Base-by-base conservation (phyloP, 768 basidiomycete species). In the Gyrodon lividus region DNA sequence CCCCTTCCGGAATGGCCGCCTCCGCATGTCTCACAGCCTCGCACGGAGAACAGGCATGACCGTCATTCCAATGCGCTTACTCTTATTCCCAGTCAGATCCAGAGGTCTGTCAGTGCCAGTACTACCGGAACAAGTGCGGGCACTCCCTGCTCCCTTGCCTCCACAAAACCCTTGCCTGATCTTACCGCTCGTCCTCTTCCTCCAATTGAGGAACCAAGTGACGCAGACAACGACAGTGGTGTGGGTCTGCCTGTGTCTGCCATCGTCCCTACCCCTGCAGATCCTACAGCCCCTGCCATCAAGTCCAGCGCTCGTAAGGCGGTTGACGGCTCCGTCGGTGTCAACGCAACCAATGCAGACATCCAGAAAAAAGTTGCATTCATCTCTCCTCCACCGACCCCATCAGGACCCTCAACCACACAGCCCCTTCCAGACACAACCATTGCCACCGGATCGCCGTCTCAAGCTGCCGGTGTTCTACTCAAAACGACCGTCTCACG, bases 311-410 rank as follows among this genome's bases (percentile, higher is more conserved):
- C 72, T 16, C 74, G 75, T 58, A 77, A 71, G 63, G 68, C 67
- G 24, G 65, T 67, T 50, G 75, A 74, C 51, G 65, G 68, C 39
- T 70, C 67, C 52, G 61, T 62, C 54, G 59, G 41, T 45, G 60
- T 64, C 22, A 51, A 60, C 20, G 59, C 60, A 45, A 60, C 61
- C 34, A 53, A 31, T 42, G 67, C 67, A 55, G 86, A 87, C 57
- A 74, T 80, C 28, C 81, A 80, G 63, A 93, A 93, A 77, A 91
- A 91, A 72, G 91, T 93, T 40, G 91, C 89, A 23, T 93, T 93
- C 71, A 78, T 88, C 61, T 89, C 89, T 24, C 89, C 89, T 43
- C 82, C 87, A 13, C 87, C 86, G 24, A 87, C 88, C 0, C 83
- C 86, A 44, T 69, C 74, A 34, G 77, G 72, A 54, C 73, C 78